phyloP scores from a whole-genome alignment of 164 flowering plant species.

The Platanus orientalis region DNA sequence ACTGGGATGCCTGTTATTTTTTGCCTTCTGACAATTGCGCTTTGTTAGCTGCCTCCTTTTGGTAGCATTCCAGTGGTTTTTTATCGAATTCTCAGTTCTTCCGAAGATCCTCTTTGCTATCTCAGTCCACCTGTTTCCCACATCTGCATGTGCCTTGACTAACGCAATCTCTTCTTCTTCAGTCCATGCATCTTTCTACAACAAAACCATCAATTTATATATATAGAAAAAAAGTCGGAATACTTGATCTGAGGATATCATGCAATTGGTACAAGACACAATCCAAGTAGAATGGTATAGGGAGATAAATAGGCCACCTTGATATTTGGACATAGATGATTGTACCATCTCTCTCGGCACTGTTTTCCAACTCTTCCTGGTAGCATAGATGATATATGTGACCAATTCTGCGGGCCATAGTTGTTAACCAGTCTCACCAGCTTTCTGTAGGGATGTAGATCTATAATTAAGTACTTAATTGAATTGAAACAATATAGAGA shows the following conservation, averaged over 20 bases:
- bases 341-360: constrained; percentile 59
- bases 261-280: background rate
- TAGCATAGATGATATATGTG: constrained; percentile 33
- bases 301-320: constrained; percentile 22
- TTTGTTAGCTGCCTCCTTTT: constrained; percentile 8
- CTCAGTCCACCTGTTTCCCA: constrained; percentile 17
- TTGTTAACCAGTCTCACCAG: constrained; percentile 28
- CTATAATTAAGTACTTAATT: background rate
- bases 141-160: constrained; percentile 12
- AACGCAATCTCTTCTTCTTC: constrained; percentile 12
- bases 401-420: constrained; percentile 43
- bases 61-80: constrained; percentile 17
- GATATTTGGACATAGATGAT: constrained; percentile 48
- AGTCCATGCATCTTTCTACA: constrained; percentile 14
- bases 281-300: too few relatives aligned
- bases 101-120: constrained; percentile 14
- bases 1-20: background rate
- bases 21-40: background rate
- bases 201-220: background rate
- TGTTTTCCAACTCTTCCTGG: constrained; percentile 46
- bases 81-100: constrained; percentile 12
- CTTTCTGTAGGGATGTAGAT: constrained; percentile 21
- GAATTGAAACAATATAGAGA: background rate
- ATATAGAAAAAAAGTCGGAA: too few relatives aligned
- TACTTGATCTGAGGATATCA: background rate